A percentile compares a stretch with the other conserved stretches of the same genome.
These are phyloP conservation scores for Torulaspora microellipsoides DNA, from an alignment of 805 yeast genomes.

Conservation along the genomic window DNA sequence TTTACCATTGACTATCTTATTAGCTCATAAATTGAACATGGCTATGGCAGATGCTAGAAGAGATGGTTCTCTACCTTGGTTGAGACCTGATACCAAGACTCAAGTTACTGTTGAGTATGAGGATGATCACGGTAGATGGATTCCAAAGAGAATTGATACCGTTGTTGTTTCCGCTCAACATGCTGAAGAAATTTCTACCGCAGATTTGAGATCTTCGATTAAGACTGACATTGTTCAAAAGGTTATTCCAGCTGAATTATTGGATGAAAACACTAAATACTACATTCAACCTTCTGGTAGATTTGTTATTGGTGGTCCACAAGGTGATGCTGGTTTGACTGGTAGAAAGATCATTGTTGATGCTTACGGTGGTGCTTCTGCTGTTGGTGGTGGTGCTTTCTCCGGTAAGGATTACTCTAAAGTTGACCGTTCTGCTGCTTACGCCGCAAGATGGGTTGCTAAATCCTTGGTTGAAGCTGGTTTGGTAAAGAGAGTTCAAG, in stretches of 20 bases:
- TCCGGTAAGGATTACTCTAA: conserved; percentile 99
- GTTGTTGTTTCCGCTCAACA: conserved; percentile 97
- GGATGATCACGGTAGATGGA: conserved; percentile 90
- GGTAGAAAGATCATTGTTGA: conserved; percentile 99
- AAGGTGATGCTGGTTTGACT: conserved; percentile 99
- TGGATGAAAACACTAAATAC: conserved; percentile 93
- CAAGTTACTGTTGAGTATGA: conserved; percentile 98
- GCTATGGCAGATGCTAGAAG: conserved; percentile 98
- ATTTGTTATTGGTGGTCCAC: conserved; percentile 99
- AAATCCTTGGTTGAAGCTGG: conserved; percentile 94
- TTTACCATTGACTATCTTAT: conserved; percentile 88
- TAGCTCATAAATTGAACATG: conserved; percentile 94
- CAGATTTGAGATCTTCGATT: conserved; percentile 78
- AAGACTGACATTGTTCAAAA: conserved; percentile 77
- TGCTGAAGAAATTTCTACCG: conserved; percentile 92
- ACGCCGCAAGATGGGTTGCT: conserved; percentile 99
- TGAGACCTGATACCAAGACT: conserved; percentile 99
- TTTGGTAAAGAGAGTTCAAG: conserved; percentile 94
- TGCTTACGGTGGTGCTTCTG: conserved; percentile 99
- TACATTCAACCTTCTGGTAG: conserved; percentile 99
- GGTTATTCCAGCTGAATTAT: conserved; percentile 84
- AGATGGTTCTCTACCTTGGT: conserved; percentile 89
- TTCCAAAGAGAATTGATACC: conserved; percentile 96
- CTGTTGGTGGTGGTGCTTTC: conserved; percentile 99
- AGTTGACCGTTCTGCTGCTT: conserved; percentile 99